These are phyloP conservation scores for Prunus kanzakura DNA, from an alignment of 306 rosid species.

Conservation along the genomic window DNA sequence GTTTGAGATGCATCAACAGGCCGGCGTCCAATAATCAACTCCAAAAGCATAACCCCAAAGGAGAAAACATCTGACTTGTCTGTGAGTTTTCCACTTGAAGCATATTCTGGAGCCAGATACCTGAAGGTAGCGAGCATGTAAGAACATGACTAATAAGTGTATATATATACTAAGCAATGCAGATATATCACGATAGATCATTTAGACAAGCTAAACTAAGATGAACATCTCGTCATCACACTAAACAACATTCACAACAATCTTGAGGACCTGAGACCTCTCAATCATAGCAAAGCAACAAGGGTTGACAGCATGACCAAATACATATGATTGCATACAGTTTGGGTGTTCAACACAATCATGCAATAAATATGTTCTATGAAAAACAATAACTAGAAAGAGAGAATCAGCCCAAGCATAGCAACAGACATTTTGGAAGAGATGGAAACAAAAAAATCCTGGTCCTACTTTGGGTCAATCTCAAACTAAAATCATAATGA, in stretches of 20 bases:
- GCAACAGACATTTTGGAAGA: neutral
- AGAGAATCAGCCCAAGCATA: neutral
- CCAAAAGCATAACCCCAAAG: constrained; percentile 89
- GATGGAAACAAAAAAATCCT: neutral
- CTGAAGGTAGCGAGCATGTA: constrained; percentile 38
- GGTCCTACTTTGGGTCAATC: neutral
- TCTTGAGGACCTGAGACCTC: neutral
- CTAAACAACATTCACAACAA: neutral
- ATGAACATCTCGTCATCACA: neutral
- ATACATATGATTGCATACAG: neutral
- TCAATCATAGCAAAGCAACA: neutral
- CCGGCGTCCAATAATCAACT: constrained; percentile 78
- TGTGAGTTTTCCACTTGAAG: constrained; percentile 90
- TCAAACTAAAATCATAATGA: neutral
- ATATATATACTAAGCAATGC: neutral
- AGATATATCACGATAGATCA: neutral
- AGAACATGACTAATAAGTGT: constrained; percentile 3
- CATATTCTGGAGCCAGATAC: constrained; percentile 97
- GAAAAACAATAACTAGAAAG: neutral
- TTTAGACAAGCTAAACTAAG: neutral
- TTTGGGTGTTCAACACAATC: neutral
- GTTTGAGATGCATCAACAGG: constrained; percentile 73
- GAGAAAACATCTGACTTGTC: constrained; percentile 98
- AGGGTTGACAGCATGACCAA: neutral
- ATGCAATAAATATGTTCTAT: neutral